Base-by-base conservation (phyloP, 345 rosid species). In the Moricandia arvensis region DNA sequence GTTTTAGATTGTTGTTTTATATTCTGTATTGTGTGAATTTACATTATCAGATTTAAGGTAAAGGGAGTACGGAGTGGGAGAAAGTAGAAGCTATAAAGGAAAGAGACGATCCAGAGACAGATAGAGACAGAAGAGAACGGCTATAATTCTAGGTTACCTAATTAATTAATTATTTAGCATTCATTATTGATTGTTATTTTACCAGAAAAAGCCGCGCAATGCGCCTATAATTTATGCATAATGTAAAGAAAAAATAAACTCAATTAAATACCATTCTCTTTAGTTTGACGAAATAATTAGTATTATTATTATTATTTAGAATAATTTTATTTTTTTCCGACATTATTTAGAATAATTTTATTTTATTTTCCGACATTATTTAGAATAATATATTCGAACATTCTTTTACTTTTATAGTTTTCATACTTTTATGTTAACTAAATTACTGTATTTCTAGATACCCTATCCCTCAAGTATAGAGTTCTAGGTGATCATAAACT, bases 151-250 rank as follows among this genome's bases (percentile, higher is more conserved):
- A 66, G 27, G 61, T 71, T 76, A 10, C 8, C 60, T 47, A 64
- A 58, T 71, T 65, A 30, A 57, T 24, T 54, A 17, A 31, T 29
- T 33, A 60, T 60, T 43, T n/a, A n/a, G n/a, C n/a, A n/a, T 62
- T 37, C 17, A 13, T 69, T 59, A 8, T 9, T 30, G 33, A 16
- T 16, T 13, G 6, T 41, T 71, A 2, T 1, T 29, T 72, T 62
- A 37, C 38, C 69, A 51, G n/a, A 59, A 24, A 78, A 78, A 51
- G 77, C 77, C 74, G 81, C 77, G 62, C 57, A 72, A 72, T 30
- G 74, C 81, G 73, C 81, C 81, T 60, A 7, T 51, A 78, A 78
- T 78, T 53, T 49, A 37, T 66, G 81, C 69, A 8, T 15, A 49
- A 65, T 26, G 4, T 41, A 21, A 45, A n/a, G 8, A 15, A 10